phyloP scores from a whole-genome alignment of 208 protist species.

The Wallacemonas collosoma region DNA sequence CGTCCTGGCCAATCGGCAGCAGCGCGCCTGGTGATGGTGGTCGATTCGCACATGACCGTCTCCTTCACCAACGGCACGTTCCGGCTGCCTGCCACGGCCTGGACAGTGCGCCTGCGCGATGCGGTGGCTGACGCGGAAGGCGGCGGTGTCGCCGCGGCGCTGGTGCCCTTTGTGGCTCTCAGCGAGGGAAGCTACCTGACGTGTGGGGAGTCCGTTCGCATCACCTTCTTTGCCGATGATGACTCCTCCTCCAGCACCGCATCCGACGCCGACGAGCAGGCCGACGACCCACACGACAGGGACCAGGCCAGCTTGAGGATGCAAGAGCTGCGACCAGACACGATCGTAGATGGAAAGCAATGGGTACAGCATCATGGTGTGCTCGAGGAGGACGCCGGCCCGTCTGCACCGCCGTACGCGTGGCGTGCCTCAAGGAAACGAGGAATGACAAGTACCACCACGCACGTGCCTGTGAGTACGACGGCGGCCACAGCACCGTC shows the following conservation, averaged over 20 bases:
- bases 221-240: conserved; percentile 34
- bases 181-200: conserved; percentile 79
- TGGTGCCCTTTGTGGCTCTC: conserved; percentile 72
- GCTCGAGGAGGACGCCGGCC: not conserved
- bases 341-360: too few species aligned
- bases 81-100: conserved; percentile 43
- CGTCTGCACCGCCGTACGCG: not conserved
- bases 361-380: too few species aligned
- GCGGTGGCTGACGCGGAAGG: conserved; percentile 23
- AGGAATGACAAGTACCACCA: not conserved
- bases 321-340: too few species aligned
- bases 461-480: not conserved
- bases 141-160: conserved; percentile 38
- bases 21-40: conserved; percentile 53
- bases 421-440: not conserved
- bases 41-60: conserved; percentile 71
- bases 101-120: conserved; percentile 29
- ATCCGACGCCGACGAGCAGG: conserved; percentile 10
- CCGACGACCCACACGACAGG: not conserved
- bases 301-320: too few species aligned
- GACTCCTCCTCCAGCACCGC: conserved; percentile 1
- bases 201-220: conserved; percentile 44
- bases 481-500: not conserved
- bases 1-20: not conserved
- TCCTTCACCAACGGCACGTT: conserved; percentile 64